Base-by-base conservation (phyloP, 2,329 filamentous ascomycete species). In the Microdochium paspali region DNA sequence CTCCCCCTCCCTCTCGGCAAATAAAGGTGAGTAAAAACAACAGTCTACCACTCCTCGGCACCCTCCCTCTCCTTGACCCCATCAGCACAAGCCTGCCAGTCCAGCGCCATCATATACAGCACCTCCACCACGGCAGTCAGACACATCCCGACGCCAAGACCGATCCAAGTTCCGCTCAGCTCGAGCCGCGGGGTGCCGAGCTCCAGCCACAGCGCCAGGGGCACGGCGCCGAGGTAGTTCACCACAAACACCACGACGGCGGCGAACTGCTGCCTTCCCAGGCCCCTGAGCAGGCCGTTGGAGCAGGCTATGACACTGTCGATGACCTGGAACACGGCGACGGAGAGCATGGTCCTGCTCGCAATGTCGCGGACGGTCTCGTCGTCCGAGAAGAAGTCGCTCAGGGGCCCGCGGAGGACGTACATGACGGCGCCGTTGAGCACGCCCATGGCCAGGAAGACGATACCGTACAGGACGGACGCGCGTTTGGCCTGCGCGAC, bases 181-280 rank as follows among this genome's bases (percentile, higher is more conserved):
- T 54, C 58, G 46, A 63, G 51, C 2, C 53, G 48, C 1, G 56
- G 57, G 1, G 61, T 46, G 1, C 66, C 65, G 3, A 68, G 47
- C 48, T 66, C 65, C 10, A 67, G 54, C 65, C 65, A 68, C 6
- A 66, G 58, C 1, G 66, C 63, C 24, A 67, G 28, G 0, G 66
- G 66, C 5, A 69, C 63, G 1, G 66, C 64, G 10, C 50, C 61
- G n/a, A 62, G 49, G 50, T 69, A 69, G 46, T 69, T 66, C 23
- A 67, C 58, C 1, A 49, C 50, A 2, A 66, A 61, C 1, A 66
- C 64, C 3, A 66, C 56, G 51, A 58, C 66, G 3, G 63, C 67
- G 5, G 64, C 66, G 2, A 67, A 50, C 10, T 57, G 59, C 47
- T 69, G 66, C n/a, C 60, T 58, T 1, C 65, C 66, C 4, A 69